phyloP scores from a whole-genome alignment of 2,329 filamentous ascomycete genomes.

The Aspergillus brasiliensis region DNA sequence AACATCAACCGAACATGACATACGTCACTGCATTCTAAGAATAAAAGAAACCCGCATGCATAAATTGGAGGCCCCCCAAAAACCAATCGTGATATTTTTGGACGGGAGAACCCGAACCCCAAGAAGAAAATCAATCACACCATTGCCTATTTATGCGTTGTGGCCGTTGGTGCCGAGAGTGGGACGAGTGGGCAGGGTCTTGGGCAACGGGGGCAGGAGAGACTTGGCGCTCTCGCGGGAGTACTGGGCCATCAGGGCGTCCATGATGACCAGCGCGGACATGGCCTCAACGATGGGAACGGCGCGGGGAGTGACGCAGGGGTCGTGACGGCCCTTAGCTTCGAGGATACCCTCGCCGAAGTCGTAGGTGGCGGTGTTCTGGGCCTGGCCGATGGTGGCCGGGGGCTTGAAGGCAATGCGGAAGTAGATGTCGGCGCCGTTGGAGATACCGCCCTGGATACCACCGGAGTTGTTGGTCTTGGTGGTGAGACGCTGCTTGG shows the following conservation, averaged over 20 bases:
- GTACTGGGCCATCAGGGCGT: constrained; percentile 82
- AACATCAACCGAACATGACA: not conserved
- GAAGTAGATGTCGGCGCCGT: constrained; percentile 94
- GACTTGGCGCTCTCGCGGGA: constrained; percentile 56
- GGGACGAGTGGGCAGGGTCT: constrained; percentile 39
- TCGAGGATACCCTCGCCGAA: constrained; percentile 75
- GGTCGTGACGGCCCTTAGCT: constrained; percentile 92
- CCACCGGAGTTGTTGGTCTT: constrained; percentile 95
- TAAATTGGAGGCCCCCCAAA: not conserved
- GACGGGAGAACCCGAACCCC: too few relatives aligned
- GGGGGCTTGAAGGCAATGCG: constrained; percentile 92
- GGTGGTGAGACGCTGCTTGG: constrained; percentile 68
- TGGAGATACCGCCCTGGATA: constrained; percentile 93
- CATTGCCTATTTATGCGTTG: not conserved
- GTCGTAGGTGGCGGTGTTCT: constrained; percentile 79
- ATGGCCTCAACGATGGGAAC: constrained; percentile 77
- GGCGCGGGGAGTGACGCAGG: constrained; percentile 85
- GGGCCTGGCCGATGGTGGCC: constrained; percentile 87
- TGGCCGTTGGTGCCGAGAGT: constrained; percentile 12
- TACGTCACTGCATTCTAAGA: not conserved
- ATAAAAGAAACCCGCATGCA: not conserved
- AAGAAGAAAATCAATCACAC: not conserved
- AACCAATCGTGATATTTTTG: too few relatives aligned
- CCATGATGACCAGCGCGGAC: constrained; percentile 84
- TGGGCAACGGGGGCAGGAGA: constrained; percentile 47